These are phyloP conservation scores for Rhizomucor pusillus DNA, from an alignment of 371 early-diverging fungal species.

Conservation along the genomic window DNA sequence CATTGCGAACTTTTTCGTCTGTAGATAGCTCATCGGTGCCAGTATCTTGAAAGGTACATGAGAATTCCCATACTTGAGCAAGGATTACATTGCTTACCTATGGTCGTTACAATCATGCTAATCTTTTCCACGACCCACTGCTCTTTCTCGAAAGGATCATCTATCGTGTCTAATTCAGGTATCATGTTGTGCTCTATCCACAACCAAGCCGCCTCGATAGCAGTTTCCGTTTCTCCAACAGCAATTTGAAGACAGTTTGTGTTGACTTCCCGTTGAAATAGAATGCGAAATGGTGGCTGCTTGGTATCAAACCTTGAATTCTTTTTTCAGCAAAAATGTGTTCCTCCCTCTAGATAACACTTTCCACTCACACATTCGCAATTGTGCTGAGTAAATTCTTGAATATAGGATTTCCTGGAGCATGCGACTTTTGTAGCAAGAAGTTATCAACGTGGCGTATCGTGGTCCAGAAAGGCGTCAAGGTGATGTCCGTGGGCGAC, in stretches of 20 bases:
- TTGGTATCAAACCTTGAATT: conserved; percentile 75
- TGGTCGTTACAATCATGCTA: conserved; percentile 77
- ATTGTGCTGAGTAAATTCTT: conserved; percentile 73
- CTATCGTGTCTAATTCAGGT: conserved; percentile 70
- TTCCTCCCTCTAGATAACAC: too few species aligned
- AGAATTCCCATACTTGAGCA: neutral
- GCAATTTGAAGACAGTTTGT: conserved; percentile 59
- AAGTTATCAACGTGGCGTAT: conserved; percentile 61
- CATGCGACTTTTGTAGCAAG: conserved; percentile 68
- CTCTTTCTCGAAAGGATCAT: conserved; percentile 77
- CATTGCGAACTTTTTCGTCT: conserved; percentile 86
- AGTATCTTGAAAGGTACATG: conserved; percentile 38
- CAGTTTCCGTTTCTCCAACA: conserved; percentile 74
- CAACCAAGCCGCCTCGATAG: conserved; percentile 82
- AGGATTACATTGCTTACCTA: conserved; percentile 46
- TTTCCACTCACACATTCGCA: conserved; percentile 61
- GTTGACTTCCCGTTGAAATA: conserved; percentile 66
- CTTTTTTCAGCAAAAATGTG: neutral
- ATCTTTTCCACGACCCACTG: conserved; percentile 88
- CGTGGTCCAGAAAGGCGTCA: conserved; percentile 59
- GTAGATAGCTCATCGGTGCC: conserved; percentile 75
- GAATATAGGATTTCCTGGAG: conserved; percentile 45
- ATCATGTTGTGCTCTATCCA: conserved; percentile 89
- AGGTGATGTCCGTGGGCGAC: conserved; percentile 30
- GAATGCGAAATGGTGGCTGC: conserved; percentile 88